Conservation (phyloP, 495 filamentous ascomycete genomes). For the Echria macrotheca region DNA sequence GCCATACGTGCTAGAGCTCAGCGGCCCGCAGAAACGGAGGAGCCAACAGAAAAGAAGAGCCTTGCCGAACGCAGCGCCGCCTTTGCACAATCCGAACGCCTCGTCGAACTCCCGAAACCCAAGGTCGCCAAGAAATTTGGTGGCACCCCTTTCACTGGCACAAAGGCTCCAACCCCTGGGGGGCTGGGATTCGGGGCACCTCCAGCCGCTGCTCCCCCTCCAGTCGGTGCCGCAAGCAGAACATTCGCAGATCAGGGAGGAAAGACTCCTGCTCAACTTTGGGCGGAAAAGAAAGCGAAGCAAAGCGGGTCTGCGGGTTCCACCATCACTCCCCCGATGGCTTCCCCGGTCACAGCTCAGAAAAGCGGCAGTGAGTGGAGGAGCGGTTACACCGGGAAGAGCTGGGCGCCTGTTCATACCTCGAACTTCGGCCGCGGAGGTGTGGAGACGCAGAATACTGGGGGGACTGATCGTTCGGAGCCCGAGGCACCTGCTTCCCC, state of each 20-base stretch:
- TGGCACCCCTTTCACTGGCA: conserved; percentile 69
- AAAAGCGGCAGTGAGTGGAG: conserved; percentile 76
- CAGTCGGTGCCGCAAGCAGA: conserved; percentile 74
- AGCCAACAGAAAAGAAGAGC: conserved; percentile 45
- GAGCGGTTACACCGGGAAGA: conserved; percentile 82
- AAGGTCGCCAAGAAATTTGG: conserved; percentile 86
- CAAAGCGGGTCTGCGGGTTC: conserved; percentile 55
- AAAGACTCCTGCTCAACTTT: conserved; percentile 93
- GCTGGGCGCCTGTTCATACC: conserved; percentile 78
- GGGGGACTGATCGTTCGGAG: conserved; percentile 43
- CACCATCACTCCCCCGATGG: conserved; percentile 31
- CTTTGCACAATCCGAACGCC: conserved; percentile 65
- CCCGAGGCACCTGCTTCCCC: conserved; percentile 38
- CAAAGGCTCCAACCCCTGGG: conserved; percentile 77
- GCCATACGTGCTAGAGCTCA: conserved; percentile 81
- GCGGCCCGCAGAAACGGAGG: conserved; percentile 47
- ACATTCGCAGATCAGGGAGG: conserved; percentile 93
- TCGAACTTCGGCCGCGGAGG: conserved; percentile 61
- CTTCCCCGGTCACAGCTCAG: conserved; percentile 57
- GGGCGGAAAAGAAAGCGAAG: conserved; percentile 92
- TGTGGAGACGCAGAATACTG: conserved; percentile 53
- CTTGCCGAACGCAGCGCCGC: conserved; percentile 63
- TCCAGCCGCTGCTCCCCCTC: conserved; percentile 44
- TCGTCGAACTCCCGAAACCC: conserved; percentile 86
- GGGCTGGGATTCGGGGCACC: conserved; percentile 52